These are phyloP conservation scores for Cruciata laevipes DNA, from an alignment of 257 asterid species.

Conservation along the genomic window DNA sequence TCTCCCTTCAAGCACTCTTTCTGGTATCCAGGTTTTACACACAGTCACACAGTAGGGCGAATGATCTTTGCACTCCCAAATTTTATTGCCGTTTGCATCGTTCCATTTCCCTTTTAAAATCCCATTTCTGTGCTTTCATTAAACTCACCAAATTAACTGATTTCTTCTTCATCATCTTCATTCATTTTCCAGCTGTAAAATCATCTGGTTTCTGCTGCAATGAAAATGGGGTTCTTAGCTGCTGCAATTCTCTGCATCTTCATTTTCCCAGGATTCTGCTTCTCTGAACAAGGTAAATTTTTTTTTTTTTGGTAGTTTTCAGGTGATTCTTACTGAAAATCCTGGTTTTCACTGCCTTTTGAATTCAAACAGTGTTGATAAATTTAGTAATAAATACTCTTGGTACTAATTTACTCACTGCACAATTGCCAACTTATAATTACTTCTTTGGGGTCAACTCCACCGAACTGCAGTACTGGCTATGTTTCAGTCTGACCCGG, in stretches of 20 bases:
- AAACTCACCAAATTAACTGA: not conserved
- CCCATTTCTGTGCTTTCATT: not conserved
- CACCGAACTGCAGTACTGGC: not conserved
- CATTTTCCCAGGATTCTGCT: constrained; percentile 39
- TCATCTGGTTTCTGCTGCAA: not conserved
- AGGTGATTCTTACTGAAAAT: not conserved
- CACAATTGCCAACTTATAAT: no score
- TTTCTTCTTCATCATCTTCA: not conserved
- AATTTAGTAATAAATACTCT: no score
- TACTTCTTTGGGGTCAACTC: no score
- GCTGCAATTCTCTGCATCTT: constrained; percentile 33
- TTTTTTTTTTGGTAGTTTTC: not conserved
- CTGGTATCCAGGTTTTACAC: not conserved
- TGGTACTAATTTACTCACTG: no score
- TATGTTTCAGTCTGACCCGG: not conserved
- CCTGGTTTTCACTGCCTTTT: no score
- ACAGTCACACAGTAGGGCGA: not conserved
- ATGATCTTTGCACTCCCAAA: not conserved
- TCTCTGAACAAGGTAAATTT: constrained; percentile 40
- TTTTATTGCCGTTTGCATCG: not conserved
- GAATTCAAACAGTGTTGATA: no score
- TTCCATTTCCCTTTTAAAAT: not conserved
- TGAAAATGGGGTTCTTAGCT: not conserved
- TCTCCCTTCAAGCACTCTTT: not conserved
- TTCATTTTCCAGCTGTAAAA: not conserved